These are phyloP conservation scores for Sclerotinia trifoliorum DNA, from an alignment of 2,329 filamentous ascomycete species.

Conservation along the genomic window DNA sequence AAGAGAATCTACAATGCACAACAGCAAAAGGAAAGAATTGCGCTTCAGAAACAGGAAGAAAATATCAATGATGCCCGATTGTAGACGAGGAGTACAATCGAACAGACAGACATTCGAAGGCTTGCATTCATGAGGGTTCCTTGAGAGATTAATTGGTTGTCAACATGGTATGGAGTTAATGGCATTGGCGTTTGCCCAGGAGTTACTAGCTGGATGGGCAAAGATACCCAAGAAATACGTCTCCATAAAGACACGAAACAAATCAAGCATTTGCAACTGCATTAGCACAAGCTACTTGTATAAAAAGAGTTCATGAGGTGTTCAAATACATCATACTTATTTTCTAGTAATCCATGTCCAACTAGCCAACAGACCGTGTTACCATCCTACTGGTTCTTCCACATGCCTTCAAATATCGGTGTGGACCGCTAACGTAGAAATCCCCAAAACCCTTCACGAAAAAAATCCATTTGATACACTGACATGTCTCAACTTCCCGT, in stretches of 20 bases:
- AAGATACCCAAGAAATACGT: slow-evolving; percentile 6
- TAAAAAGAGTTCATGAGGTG: slow-evolving; percentile 13
- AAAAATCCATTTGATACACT: background rate
- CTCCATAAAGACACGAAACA: background rate
- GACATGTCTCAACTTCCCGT: background rate
- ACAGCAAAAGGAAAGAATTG: slow-evolving; percentile 32
- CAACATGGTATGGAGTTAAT: background rate
- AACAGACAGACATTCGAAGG: background rate
- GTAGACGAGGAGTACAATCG: no score
- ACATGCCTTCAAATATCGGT: slow-evolving; percentile 5
- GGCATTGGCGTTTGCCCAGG: background rate
- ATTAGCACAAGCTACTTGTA: background rate
- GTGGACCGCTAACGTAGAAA: slow-evolving; percentile 9
- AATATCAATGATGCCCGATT: background rate
- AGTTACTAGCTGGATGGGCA: background rate
- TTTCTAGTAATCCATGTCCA: slow-evolving; percentile 16
- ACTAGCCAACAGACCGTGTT: slow-evolving; percentile 13
- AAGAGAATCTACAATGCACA: slow-evolving; percentile 48
- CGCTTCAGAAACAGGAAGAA: slow-evolving; percentile 24
- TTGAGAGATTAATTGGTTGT: background rate
- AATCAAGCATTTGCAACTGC: background rate
- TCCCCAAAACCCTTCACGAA: background rate
- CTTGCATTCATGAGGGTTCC: background rate
- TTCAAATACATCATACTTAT: slow-evolving; percentile 15
- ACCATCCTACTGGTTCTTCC: slow-evolving; percentile 16